Conservation (phyloP, 257 asterid genomes). For the Solanum chiquidenum region DNA sequence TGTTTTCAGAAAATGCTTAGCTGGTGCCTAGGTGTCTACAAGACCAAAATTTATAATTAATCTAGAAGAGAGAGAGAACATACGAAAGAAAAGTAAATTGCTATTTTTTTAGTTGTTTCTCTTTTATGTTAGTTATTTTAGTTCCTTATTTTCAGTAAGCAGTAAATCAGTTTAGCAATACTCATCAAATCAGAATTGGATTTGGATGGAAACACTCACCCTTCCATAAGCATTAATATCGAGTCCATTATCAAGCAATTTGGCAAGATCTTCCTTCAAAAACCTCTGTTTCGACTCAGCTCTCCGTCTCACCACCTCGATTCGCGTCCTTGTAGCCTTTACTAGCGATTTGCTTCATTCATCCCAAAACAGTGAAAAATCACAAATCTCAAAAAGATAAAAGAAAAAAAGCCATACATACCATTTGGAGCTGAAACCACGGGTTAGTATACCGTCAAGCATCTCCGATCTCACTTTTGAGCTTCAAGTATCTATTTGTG, state of each 20-base stretch:
- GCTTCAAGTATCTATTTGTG: background rate
- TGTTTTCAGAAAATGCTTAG: background rate
- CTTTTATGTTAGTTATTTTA: background rate
- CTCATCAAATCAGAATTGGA: background rate
- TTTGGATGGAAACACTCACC: slow-evolving; percentile 13
- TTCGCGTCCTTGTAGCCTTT: slow-evolving; percentile 61
- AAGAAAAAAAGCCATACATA: slow-evolving; percentile 31
- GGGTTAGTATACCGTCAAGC: slow-evolving; percentile 85
- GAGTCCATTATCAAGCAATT: slow-evolving; percentile 79
- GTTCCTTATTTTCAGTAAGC: background rate
- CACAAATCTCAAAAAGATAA: background rate
- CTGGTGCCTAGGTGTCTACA: background rate
- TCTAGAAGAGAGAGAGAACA: background rate
- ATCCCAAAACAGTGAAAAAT: background rate
- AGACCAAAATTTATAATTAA: background rate
- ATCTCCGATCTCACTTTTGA: slow-evolving; percentile 26
- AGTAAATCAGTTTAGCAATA: background rate
- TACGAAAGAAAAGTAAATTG: background rate
- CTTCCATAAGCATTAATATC: slow-evolving; percentile 89
- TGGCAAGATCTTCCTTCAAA: slow-evolving; percentile 83
- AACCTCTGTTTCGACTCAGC: slow-evolving; percentile 91
- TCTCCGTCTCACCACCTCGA: slow-evolving; percentile 63
- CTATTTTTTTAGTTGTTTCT: background rate
- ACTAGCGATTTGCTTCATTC: slow-evolving; percentile 61
- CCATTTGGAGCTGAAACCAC: slow-evolving; percentile 89